Conservation (phyloP, 306 rosid genomes). For the Dalbergia cochinchinensis region DNA sequence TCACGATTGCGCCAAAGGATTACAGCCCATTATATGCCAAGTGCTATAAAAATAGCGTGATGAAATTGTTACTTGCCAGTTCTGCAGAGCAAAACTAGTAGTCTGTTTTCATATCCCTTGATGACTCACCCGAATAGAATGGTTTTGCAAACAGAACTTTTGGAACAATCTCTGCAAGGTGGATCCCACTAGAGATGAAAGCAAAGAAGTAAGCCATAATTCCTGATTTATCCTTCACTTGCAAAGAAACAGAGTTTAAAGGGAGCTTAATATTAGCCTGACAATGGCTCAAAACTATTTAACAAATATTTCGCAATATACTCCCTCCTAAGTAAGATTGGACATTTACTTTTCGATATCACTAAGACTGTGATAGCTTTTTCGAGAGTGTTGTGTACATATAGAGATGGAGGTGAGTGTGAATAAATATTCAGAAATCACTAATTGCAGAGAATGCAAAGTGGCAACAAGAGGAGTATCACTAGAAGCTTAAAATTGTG, state of each 20-base stretch:
- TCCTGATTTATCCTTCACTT: conserved; percentile 1
- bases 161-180: conserved; percentile 21
- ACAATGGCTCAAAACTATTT: not conserved
- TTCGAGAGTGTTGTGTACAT: no score
- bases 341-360: no score
- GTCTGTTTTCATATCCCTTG: not conserved
- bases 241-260: not conserved
- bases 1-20: not conserved
- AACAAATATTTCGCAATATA: not conserved
- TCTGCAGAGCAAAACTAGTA: not conserved
- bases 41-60: conserved; percentile 12
- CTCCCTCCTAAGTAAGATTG: no score
- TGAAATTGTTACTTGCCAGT: not conserved
- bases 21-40: not conserved
- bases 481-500: not conserved
- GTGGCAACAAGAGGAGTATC: not conserved
- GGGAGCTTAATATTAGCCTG: conserved; percentile 1
- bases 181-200: conserved; percentile 20
- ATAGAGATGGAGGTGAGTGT: no score
- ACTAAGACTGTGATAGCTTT: no score
- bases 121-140: not conserved
- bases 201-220: not conserved
- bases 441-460: no score
- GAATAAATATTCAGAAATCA: no score
- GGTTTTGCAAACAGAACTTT: not conserved